Evolutionary conservation across 2,329 filamentous ascomycete species (phyloP), one percentile per base, ranked within the genome.

Genomic region (Emmonsiellopsis sp.): DNA sequence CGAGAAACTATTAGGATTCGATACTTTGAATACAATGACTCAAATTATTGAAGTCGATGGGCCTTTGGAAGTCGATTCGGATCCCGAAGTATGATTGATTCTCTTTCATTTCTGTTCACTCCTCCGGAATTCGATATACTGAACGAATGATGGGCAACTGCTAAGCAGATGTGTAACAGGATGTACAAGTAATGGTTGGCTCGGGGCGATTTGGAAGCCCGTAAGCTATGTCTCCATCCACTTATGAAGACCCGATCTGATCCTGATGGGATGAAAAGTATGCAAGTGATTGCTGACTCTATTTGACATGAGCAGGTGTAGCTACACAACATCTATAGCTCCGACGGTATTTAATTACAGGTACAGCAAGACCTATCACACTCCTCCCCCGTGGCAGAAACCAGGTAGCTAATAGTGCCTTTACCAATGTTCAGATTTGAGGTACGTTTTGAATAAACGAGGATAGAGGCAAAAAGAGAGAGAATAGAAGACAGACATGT

Each of bases 261-360:
- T 26, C 20, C 20, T 26, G 20, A 26, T 26, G 35, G 35, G 9
- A 2, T n/a, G 35, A 38, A 38, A 38, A 38, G 10, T 10, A 30
- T 45, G 13, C 13, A n/a, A 42, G 26, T 10, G 9, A 7, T 2
- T 38, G 10, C 30, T 51, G 15, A 41, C 38, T 2, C 16, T 50
- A 20, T 32, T 13, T 7, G 15, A 11, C 15, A 41, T 35, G 10
- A 32, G 16, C 15, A 49, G 44, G n/a, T 38, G 20, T 31, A 55
- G 53, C 38, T 41, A 48, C 35, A 48, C 40, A 15, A 54, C 54
- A 11, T 58, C 56, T 20, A 9, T 58, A 50, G 49, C 56, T 15
- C 56, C 56, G 11, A 40, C 44, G 31, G 49, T 56, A 16, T 50
- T 50, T 32, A 56, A 58, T n/a, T 58, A 54, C 37, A 54, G 49